phyloP scores from a whole-genome alignment of 768 basidiomycete species.

The Serendipita sp. region DNA sequence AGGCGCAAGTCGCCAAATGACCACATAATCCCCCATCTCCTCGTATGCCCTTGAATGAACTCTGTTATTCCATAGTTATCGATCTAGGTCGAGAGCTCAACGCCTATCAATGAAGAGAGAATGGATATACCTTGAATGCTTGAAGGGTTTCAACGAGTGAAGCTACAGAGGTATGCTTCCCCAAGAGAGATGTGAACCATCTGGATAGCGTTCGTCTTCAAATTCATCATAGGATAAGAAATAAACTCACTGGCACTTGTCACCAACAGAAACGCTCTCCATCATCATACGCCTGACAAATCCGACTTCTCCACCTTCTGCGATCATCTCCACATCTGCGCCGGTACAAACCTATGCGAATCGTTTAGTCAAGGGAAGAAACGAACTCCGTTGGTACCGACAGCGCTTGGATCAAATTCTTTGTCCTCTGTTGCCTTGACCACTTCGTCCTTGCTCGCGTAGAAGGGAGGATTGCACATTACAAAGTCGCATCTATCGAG shows the following conservation, averaged over 20 bases:
- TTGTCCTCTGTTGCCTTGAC: conserved; percentile 43
- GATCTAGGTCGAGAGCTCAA: conserved; percentile 33
- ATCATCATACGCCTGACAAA: conserved; percentile 67
- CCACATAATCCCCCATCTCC: conserved; percentile 90
- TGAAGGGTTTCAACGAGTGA: conserved; percentile 43
- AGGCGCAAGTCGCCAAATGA: conserved; percentile 48
- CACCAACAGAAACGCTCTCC: conserved; percentile 44
- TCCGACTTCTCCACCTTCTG: conserved; percentile 64
- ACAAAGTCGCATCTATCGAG: conserved; percentile 48
- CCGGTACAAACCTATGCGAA: conserved; percentile 63
- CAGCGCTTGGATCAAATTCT: conserved; percentile 50
- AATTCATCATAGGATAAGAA: background rate
- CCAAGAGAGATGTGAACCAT: conserved; percentile 91
- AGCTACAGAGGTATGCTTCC: conserved; percentile 62
- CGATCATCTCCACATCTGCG: conserved; percentile 76
- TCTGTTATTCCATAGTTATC: conserved; percentile 76
- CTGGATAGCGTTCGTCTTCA: conserved; percentile 22
- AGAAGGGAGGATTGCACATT: conserved; percentile 98
- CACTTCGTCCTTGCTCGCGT: conserved; percentile 58
- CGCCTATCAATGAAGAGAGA: background rate
- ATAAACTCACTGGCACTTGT: conserved; percentile 41
- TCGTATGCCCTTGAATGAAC: conserved; percentile 73
- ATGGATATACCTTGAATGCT: conserved; percentile 25
- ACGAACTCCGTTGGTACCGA: conserved; percentile 22
- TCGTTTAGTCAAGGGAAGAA: background rate